These are phyloP conservation scores for Moricandia moricandioides DNA, from an alignment of 345 rosid species.

Conservation along the genomic window DNA sequence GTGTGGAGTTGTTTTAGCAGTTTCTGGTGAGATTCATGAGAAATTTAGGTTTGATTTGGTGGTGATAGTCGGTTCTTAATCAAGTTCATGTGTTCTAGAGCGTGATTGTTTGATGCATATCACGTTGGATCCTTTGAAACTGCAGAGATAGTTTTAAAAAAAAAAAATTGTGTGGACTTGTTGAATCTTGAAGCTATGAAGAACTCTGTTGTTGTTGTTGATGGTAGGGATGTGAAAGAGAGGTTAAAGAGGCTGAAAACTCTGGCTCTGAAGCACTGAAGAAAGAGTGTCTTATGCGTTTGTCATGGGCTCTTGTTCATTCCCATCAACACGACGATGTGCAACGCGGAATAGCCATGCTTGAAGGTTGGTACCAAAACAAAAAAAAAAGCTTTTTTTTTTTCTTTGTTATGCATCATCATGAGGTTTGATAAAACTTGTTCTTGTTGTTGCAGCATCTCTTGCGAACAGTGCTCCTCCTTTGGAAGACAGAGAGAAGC, in stretches of 20 bases:
- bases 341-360: slow-evolving; percentile 84
- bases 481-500: slow-evolving; percentile 62
- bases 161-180: background rate
- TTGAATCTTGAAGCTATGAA: background rate
- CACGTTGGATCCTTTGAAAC: too few species aligned
- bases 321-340: slow-evolving; percentile 58
- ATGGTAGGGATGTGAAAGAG: slow-evolving; percentile 82
- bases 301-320: slow-evolving; percentile 93
- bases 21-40: background rate
- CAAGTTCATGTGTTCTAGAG: too few species aligned
- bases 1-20: background rate
- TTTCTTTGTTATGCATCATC: too few species aligned
- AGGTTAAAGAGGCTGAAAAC: slow-evolving; percentile 56
- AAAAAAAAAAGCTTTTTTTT: too few species aligned
- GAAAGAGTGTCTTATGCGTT: slow-evolving; percentile 65
- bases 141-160: too few species aligned
- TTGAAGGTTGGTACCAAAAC: slow-evolving; percentile 52
- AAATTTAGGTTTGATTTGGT: slow-evolving; percentile 1
- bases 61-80: too few species aligned
- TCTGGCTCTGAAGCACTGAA: slow-evolving; percentile 51
- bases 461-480: slow-evolving; percentile 49
- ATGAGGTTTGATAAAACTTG: background rate
- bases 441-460: slow-evolving; percentile 51
- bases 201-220: background rate
- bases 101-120: too few species aligned